Percentiles rank a stretch among this genome's conserved stretches.
phyloP scores from a whole-genome alignment of 768 basidiomycete genomes.

The Tricholoma furcatifolium region DNA sequence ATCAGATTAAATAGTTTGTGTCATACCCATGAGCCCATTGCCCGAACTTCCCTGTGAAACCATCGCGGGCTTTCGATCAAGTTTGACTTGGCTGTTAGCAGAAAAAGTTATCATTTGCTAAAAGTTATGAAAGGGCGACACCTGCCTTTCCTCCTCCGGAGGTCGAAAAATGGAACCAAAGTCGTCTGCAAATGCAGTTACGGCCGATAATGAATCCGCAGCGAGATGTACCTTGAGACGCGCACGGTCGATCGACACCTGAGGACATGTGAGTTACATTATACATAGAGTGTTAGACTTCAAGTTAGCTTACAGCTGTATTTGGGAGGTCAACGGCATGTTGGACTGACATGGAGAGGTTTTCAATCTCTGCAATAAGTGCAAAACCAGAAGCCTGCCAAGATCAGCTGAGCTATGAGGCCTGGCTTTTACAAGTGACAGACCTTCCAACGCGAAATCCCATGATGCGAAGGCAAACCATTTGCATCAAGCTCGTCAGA shows the following conservation, averaged over 20 bases:
- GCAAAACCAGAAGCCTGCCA: slow-evolving; percentile 66
- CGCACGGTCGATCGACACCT: slow-evolving; percentile 59
- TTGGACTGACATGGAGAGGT: slow-evolving; percentile 45
- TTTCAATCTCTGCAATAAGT: slow-evolving; percentile 55
- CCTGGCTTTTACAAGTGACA: slow-evolving; percentile 18
- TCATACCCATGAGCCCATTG: slow-evolving; percentile 37
- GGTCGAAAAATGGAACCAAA: slow-evolving; percentile 43
- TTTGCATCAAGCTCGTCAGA: slow-evolving; percentile 24
- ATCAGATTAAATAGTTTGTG: neutral
- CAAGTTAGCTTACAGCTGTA: slow-evolving; percentile 31
- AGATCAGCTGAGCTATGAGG: neutral
- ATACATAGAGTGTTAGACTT: neutral
- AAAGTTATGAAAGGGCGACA: slow-evolving; percentile 3
- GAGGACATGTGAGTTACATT: neutral
- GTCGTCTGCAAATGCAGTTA: slow-evolving; percentile 56
- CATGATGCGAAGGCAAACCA: slow-evolving; percentile 23
- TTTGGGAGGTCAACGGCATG: slow-evolving; percentile 31
- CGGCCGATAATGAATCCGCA: slow-evolving; percentile 68
- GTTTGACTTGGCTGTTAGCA: slow-evolving; percentile 23
- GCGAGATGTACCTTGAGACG: slow-evolving; percentile 66
- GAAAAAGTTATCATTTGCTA: neutral
- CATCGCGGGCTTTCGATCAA: slow-evolving; percentile 28
- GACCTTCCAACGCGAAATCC: slow-evolving; percentile 69
- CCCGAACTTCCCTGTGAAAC: slow-evolving; percentile 25
- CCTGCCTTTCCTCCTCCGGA: slow-evolving; percentile 23